Evolutionary conservation across 805 yeast species (phyloP).

Genomic region (Saccharomyces eubayanus): DNA sequence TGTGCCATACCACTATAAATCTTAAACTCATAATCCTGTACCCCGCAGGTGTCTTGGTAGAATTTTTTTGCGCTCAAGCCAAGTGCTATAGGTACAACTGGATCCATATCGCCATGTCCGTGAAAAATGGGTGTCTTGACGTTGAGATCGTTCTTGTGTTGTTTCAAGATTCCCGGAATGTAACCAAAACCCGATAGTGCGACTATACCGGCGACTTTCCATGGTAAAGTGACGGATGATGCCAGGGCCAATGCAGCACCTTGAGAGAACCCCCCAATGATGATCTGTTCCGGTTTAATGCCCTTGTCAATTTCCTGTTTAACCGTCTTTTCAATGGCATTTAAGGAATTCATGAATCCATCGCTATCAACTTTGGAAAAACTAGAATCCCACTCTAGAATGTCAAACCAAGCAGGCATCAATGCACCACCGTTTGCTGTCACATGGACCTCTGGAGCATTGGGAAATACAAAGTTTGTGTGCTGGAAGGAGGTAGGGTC

Average conservation of each 20-base stretch:
- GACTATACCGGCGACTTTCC: slow-evolving; percentile 70
- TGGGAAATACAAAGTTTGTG: slow-evolving; percentile 77
- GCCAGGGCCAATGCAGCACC: slow-evolving; percentile 80
- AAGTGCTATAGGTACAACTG: slow-evolving; percentile 39
- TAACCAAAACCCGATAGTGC: slow-evolving; percentile 69
- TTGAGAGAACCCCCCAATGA: slow-evolving; percentile 94
- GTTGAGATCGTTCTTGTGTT: slow-evolving; percentile 36
- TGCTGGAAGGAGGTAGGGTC: slow-evolving; percentile 38
- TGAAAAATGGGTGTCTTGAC: slow-evolving; percentile 68
- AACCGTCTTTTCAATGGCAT: slow-evolving; percentile 36
- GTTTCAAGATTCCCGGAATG: slow-evolving; percentile 9
- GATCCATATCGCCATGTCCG: slow-evolving; percentile 81
- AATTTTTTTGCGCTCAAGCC: slow-evolving; percentile 37
- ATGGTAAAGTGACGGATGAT: slow-evolving; percentile 42
- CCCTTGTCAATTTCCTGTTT: slow-evolving; percentile 46
- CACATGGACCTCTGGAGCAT: slow-evolving; percentile 71
- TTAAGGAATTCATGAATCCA: slow-evolving; percentile 46
- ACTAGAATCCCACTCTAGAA: slow-evolving; percentile 43
- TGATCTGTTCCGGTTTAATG: slow-evolving; percentile 54
- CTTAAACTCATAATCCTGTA: slow-evolving; percentile 40
- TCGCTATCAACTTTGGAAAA: slow-evolving; percentile 39
- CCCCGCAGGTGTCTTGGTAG: slow-evolving; percentile 35
- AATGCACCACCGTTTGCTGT: slow-evolving; percentile 55
- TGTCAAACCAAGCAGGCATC: slow-evolving; percentile 87
- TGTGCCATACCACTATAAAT: slow-evolving; percentile 61